Evolutionary conservation across 495 filamentous ascomycete genomes (phyloP).

Genomic region (Penicillium longicatenatum): DNA sequence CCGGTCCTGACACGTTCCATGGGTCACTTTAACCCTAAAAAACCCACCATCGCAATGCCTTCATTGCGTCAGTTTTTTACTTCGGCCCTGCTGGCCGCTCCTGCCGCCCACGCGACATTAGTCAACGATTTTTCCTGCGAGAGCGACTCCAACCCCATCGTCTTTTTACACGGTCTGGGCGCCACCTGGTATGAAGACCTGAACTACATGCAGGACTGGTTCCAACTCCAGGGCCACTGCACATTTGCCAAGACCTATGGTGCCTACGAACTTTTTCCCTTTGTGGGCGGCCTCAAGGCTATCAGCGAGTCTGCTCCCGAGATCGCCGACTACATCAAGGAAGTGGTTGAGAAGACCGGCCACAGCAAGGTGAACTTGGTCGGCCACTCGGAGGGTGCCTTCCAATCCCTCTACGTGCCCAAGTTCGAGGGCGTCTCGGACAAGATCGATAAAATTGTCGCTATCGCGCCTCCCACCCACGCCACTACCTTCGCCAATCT

Average conservation of each 20-base stretch:
- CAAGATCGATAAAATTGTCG: slow-evolving; percentile 47
- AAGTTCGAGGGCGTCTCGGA: slow-evolving; percentile 49
- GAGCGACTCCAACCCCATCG: slow-evolving; percentile 46
- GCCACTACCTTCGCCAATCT: slow-evolving; percentile 50
- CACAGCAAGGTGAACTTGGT: slow-evolving; percentile 51
- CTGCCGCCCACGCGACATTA: slow-evolving; percentile 22
- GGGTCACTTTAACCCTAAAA: background rate
- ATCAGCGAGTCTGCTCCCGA: slow-evolving; percentile 50
- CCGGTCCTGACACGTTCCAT: background rate
- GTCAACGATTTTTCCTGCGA: slow-evolving; percentile 47
- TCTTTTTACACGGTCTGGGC: slow-evolving; percentile 55
- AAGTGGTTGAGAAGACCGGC: slow-evolving; percentile 43
- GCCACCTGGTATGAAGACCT: slow-evolving; percentile 54
- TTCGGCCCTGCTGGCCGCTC: slow-evolving; percentile 19
- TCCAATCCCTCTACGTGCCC: slow-evolving; percentile 54
- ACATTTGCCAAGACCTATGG: slow-evolving; percentile 56
- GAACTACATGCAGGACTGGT: slow-evolving; percentile 53
- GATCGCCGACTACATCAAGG: slow-evolving; percentile 50
- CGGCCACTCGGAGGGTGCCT: slow-evolving; percentile 58
- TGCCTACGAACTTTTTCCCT: slow-evolving; percentile 46
- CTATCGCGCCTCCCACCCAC: slow-evolving; percentile 54
- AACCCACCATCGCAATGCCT: slow-evolving; percentile 15
- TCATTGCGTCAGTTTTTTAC: slow-evolving; percentile 18
- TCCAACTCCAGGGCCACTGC: slow-evolving; percentile 53
- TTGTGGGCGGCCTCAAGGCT: slow-evolving; percentile 47